Base-by-base conservation (phyloP, 2,329 filamentous ascomycete genomes). In the Furcasterigmium sp. region DNA sequence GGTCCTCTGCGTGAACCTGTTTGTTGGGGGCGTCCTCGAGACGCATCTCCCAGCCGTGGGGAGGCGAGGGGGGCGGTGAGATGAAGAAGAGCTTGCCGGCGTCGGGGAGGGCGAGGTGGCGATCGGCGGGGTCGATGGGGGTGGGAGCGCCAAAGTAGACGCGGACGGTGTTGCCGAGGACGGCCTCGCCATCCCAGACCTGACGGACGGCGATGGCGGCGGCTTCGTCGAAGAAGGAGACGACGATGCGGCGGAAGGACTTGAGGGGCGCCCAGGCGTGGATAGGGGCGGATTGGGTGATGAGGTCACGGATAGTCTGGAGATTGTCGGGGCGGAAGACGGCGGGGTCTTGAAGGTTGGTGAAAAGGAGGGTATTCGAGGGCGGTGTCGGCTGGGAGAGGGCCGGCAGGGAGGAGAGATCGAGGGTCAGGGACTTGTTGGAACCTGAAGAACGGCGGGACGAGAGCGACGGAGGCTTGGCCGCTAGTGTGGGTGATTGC, bases 361-460 rank as follows among this genome's bases (percentile, higher is more conserved):
- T 93, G 59, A 93, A 84, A 57, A 93, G 80, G 44, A 93, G 81
- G 0, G 87, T 93, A 70, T 93, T 93, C 52, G 84, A 86, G 6
- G 86, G 84, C 43, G 83, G 79, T 20, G 85, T 82, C n/a, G 87
- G 86, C 58, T 80, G 76, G 34, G 73, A 71, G 43, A 87, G 72
- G 28, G 84, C 77, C 39, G 87, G 86, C 34, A 91, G 68, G 57
- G 73, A 77, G 49, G 84, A 85, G 37, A 91, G 77, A 59, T 91
- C 87, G 56, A 93, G 76, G 18, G 80, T 83, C 45, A 89, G 77
- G 46, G 70, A 65, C 47, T 67, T 67, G 52, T 62, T 63, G 42
- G 69, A 75, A 37, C 69, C 64, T 47, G 61, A 61, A 41, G 73
- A 74, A 10, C 47, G 57, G 46, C 55, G 59, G 53, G 60, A 54